These are phyloP conservation scores for Lithohypha guttulata DNA, from an alignment of 2,329 filamentous ascomycete species.

Conservation along the genomic window DNA sequence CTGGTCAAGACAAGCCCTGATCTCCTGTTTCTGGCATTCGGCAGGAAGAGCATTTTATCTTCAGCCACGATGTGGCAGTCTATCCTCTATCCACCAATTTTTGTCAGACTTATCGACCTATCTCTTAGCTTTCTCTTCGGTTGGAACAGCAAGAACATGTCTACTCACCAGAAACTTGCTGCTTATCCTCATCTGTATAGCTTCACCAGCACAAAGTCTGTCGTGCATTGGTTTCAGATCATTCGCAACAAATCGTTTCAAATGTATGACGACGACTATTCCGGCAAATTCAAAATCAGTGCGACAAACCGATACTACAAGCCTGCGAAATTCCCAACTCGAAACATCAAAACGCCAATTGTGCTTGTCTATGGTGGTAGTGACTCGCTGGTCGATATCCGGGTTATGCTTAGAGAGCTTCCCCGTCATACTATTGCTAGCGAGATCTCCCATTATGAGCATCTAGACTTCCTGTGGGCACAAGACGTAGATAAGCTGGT, in stretches of 20 bases:
- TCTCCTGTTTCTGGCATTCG: conserved; percentile 85
- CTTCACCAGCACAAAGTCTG: conserved; percentile 90
- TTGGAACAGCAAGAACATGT: conserved; percentile 80
- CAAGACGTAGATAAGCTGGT: conserved; percentile 72
- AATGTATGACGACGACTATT: conserved; percentile 95
- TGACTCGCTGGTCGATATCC: conserved; percentile 88
- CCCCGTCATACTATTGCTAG: conserved; percentile 75
- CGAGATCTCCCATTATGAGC: conserved; percentile 85
- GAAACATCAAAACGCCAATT: conserved; percentile 92
- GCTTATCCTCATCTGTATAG: conserved; percentile 94
- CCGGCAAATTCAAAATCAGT: conserved; percentile 60
- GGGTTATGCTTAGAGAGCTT: conserved; percentile 80
- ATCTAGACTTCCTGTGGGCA: conserved; percentile 94
- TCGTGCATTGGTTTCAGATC: conserved; percentile 99
- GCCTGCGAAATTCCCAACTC: conserved; percentile 88
- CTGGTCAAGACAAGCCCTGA: conserved; percentile 89
- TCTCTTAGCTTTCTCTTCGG: conserved; percentile 75
- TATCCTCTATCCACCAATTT: conserved; percentile 87
- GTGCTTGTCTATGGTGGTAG: conserved; percentile 87
- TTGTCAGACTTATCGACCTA: conserved; percentile 75
- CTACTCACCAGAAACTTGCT: conserved; percentile 76
- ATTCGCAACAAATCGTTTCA: conserved; percentile 94
- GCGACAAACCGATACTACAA: conserved; percentile 80
- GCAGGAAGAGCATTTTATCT: conserved; percentile 77
- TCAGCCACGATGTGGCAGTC: conserved; percentile 97